A percentile compares a stretch with the other conserved stretches of the same genome.
Evolutionary conservation across 129 eudicot genomes (phyloP).

Genomic region (Pseudognaphalium luteoalbum): DNA sequence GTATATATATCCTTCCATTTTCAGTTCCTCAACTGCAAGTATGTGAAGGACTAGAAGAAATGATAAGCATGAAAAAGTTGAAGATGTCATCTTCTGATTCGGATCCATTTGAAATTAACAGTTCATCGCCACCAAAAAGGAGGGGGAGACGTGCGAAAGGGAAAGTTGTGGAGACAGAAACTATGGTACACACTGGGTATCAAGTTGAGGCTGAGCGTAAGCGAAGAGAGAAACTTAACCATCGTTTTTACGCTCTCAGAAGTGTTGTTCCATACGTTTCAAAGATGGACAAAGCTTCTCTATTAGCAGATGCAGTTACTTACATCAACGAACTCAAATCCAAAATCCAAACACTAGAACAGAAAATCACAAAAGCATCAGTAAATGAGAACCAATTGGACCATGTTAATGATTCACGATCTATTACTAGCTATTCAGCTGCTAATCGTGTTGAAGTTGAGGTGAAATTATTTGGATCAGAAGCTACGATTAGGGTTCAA

Average conservation of each 20-base stretch:
- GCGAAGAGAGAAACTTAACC: slow-evolving; percentile 58
- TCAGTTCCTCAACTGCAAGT: slow-evolving; percentile 22
- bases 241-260: slow-evolving; percentile 53
- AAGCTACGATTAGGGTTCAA: slow-evolving; percentile 52
- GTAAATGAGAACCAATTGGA: slow-evolving; percentile 15
- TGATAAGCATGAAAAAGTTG: slow-evolving; percentile 24
- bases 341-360: slow-evolving; percentile 31
- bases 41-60: slow-evolving; percentile 28
- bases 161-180: slow-evolving; percentile 18
- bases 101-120: slow-evolving; percentile 26
- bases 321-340: slow-evolving; percentile 60
- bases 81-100: slow-evolving; percentile 31
- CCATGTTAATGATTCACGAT: not conserved
- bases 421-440: not conserved
- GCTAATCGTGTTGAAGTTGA: slow-evolving; percentile 37
- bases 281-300: slow-evolving; percentile 65
- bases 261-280: slow-evolving; percentile 64
- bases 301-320: slow-evolving; percentile 53
- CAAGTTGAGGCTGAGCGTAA: slow-evolving; percentile 62
- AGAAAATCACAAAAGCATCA: slow-evolving; percentile 13
- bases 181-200: slow-evolving; percentile 14
- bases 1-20: no score
- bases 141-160: slow-evolving; percentile 38
- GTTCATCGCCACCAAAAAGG: slow-evolving; percentile 32
- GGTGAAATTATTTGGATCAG: slow-evolving; percentile 46